Conservation (phyloP, 139 green algal genomes). For the Auxenochlorella pyrenoidosa region DNA sequence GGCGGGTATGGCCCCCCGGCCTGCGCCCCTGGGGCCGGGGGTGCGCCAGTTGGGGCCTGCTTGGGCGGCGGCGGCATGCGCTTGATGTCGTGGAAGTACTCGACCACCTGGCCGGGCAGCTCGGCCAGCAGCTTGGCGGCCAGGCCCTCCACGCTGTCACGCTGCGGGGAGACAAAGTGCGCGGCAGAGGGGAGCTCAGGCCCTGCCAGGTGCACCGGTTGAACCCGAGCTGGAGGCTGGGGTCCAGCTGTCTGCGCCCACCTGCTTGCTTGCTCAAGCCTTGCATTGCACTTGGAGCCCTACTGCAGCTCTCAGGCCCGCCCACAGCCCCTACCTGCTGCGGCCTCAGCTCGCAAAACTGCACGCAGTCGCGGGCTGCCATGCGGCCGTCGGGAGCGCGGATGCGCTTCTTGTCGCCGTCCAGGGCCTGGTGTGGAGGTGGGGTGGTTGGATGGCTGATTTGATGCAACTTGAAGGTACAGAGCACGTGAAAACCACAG, state of each 20-base stretch:
- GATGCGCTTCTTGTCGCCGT: conserved; percentile 22
- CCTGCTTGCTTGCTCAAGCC: too few relatives aligned
- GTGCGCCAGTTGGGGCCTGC: background rate
- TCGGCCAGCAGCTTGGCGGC: conserved; percentile 60
- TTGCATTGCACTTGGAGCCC: too few relatives aligned
- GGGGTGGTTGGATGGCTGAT: background rate
- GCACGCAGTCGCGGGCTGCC: conserved; percentile 61
- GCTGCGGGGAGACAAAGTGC: conserved; percentile 33
- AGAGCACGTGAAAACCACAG: too few relatives aligned
- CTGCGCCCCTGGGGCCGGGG: background rate
- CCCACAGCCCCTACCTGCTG: background rate
- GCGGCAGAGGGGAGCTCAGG: background rate
- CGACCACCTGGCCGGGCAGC: conserved; percentile 54
- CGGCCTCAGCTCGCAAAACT: conserved; percentile 53
- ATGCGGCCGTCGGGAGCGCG: background rate
- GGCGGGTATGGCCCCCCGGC: background rate
- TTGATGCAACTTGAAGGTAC: too few relatives aligned
- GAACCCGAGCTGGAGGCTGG: too few relatives aligned
- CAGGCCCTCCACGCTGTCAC: conserved; percentile 38
- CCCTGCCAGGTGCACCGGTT: too few relatives aligned
- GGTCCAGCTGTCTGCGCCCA: too few relatives aligned
- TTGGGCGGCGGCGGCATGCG: background rate
- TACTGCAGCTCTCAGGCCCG: background rate
- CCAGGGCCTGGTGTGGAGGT: conserved; percentile 26
- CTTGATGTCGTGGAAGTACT: conserved; percentile 25